A percentile compares a stretch with the other conserved stretches of the same genome.
phyloP scores from a whole-genome alignment of 768 basidiomycete genomes.

The Boletus eberwhitei region DNA sequence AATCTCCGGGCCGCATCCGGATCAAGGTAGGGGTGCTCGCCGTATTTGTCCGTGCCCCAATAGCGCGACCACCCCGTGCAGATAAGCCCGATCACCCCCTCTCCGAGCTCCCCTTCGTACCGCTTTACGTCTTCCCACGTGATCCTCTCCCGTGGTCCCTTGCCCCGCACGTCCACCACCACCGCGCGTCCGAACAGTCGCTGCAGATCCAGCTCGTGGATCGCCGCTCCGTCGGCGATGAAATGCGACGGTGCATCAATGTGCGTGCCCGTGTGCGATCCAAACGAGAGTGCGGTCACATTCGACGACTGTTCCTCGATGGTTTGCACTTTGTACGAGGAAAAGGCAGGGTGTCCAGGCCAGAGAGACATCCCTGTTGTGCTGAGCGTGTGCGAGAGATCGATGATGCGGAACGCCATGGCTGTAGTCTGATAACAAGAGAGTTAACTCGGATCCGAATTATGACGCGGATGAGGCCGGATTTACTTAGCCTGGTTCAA shows the following conservation, averaged over 20 bases:
- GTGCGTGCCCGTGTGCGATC: constrained; percentile 75
- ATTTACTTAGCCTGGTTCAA: no score
- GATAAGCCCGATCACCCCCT: constrained; percentile 48
- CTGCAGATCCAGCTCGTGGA: constrained; percentile 53
- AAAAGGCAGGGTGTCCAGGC: constrained; percentile 22
- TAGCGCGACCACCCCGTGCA: constrained; percentile 63
- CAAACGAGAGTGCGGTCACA: constrained; percentile 43
- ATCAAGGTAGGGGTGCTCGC: constrained; percentile 58
- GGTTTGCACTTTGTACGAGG: constrained; percentile 3
- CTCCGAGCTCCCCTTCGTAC: constrained; percentile 36
- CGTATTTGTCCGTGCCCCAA: constrained; percentile 48
- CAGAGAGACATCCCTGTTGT: constrained; percentile 22
- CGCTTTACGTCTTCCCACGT: constrained; percentile 49
- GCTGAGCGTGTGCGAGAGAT: constrained; percentile 23
- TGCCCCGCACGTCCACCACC: constrained; percentile 50
- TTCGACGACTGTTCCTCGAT: constrained; percentile 6
- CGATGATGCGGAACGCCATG: constrained; percentile 18
- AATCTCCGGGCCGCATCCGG: constrained; percentile 48
- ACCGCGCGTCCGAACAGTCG: constrained; percentile 50
- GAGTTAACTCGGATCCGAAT: no score
- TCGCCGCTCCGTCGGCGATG: constrained; percentile 46
- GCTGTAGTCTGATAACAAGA: not conserved
- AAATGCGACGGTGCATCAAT: constrained; percentile 76
- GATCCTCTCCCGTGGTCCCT: constrained; percentile 45
- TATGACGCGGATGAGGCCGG: no score